Conservation (phyloP, 2,329 filamentous ascomycete species). For the Cercospora zeina region DNA sequence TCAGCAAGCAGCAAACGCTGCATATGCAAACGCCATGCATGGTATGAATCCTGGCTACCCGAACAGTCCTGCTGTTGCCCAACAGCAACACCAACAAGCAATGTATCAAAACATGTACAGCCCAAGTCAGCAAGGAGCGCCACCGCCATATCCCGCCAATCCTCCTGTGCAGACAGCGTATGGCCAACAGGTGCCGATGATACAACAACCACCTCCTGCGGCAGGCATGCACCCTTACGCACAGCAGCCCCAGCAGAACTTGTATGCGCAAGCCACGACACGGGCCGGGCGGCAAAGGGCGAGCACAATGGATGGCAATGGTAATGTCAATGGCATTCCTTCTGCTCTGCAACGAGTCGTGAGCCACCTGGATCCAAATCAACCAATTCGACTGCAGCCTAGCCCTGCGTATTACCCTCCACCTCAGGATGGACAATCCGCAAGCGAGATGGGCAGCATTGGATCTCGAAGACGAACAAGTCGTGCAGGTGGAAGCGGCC, state of each 20-base stretch:
- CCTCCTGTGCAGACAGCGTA: slow-evolving; percentile 58
- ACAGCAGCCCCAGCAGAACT: slow-evolving; percentile 63
- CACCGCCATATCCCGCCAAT: slow-evolving; percentile 78
- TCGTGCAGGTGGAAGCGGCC: slow-evolving; percentile 47
- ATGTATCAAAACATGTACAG: slow-evolving; percentile 76
- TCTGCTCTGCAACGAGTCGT: slow-evolving; percentile 91
- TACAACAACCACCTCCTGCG: slow-evolving; percentile 54
- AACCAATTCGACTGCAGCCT: slow-evolving; percentile 89
- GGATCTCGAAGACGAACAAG: slow-evolving; percentile 63
- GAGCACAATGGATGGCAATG: slow-evolving; percentile 91
- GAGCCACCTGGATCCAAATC: slow-evolving; percentile 90
- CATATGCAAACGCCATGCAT: slow-evolving; percentile 37
- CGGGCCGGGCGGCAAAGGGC: slow-evolving; percentile 81
- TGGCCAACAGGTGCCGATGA: slow-evolving; percentile 70
- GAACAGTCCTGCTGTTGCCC: slow-evolving; percentile 39
- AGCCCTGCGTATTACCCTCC: slow-evolving; percentile 97
- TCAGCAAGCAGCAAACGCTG: slow-evolving; percentile 46
- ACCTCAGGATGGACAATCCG: slow-evolving; percentile 75
- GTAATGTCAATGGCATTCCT: slow-evolving; percentile 88
- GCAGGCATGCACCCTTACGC: slow-evolving; percentile 40
- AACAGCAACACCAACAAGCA: slow-evolving; percentile 47
- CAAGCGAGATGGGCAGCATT: slow-evolving; percentile 63
- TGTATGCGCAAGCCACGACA: slow-evolving; percentile 73
- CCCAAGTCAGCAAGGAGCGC: slow-evolving; percentile 64
- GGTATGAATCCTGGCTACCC: slow-evolving; percentile 44